Percentiles rank a stretch among this genome's conserved stretches.
Conservation (phyloP, 768 basidiomycete genomes). For the Solioccasus polychromus region DNA sequence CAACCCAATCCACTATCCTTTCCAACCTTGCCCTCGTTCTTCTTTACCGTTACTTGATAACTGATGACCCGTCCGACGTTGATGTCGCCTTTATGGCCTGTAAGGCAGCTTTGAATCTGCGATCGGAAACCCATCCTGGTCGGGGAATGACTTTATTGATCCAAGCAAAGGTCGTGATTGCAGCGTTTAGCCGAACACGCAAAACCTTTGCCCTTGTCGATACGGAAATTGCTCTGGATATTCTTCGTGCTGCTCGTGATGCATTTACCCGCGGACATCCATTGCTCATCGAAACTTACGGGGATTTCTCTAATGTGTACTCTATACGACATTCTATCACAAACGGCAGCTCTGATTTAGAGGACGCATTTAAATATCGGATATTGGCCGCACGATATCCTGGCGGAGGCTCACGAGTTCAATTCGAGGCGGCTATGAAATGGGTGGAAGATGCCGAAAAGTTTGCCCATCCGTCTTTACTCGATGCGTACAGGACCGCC, state of each 20-base stretch:
- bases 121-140: constrained; percentile 12
- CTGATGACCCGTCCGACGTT: constrained; percentile 13
- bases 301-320: constrained; percentile 11
- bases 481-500: constrained; percentile 18
- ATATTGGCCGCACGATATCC: constrained; percentile 16
- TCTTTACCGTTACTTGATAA: constrained; percentile 4
- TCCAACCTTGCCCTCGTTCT: constrained; percentile 9
- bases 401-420: constrained; percentile 16
- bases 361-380: constrained; percentile 21
- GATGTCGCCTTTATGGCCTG: constrained; percentile 19
- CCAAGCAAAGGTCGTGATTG: constrained; percentile 19
- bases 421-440: constrained; percentile 16
- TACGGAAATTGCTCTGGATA: constrained; percentile 15
- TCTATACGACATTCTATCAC: constrained; percentile 9
- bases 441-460: constrained; percentile 22
- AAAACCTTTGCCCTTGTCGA: constrained; percentile 15
- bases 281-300: constrained; percentile 9
- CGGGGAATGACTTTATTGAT: constrained; percentile 14
- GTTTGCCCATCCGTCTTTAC: constrained; percentile 14
- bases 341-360: constrained; percentile 14
- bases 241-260: constrained; percentile 14
- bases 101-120: constrained; percentile 10
- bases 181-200: constrained; percentile 2
- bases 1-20: constrained; percentile 7
- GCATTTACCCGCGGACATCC: constrained; percentile 7